Evolutionary conservation across 805 yeast genomes (phyloP).

Genomic region (Wickerhamiella occidentalis): DNA sequence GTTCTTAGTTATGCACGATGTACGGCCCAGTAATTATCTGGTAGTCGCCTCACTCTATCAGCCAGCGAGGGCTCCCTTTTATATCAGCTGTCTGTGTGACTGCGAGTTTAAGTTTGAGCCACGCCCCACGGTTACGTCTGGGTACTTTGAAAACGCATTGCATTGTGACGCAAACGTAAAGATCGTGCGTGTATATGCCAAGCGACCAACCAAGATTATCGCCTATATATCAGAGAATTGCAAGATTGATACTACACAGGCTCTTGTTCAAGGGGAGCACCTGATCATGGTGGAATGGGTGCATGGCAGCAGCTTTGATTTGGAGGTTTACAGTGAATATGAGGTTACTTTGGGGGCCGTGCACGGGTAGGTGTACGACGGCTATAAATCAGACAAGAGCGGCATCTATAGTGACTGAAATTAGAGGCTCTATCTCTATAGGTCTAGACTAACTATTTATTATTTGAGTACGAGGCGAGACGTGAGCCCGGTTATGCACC

Average conservation of each 20-base stretch:
- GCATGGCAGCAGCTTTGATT: not conserved
- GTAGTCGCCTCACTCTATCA: constrained; percentile 5
- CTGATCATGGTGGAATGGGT: not conserved
- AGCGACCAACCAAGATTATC: not conserved
- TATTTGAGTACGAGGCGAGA: too few species aligned
- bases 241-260: not conserved
- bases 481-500: too few species aligned
- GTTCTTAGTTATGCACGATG: not conserved
- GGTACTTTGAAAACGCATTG: not conserved
- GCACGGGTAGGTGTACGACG: not conserved
- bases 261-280: not conserved
- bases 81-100: not conserved
- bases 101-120: not conserved
- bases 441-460: too few species aligned
- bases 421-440: too few species aligned
- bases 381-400: too few species aligned
- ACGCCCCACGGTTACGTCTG: not conserved
- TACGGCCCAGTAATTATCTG: constrained; percentile 2
- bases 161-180: not conserved
- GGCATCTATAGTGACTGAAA: too few species aligned
- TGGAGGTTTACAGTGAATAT: not conserved
- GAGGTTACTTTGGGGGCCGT: not conserved
- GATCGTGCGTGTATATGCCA: not conserved
- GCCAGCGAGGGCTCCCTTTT: not conserved
- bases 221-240: not conserved